A percentile compares a stretch with the other conserved stretches of the same genome.
These are phyloP conservation scores for Paraurostyla sp. DNA, from an alignment of 73 alveolate species.

Conservation along the genomic window DNA sequence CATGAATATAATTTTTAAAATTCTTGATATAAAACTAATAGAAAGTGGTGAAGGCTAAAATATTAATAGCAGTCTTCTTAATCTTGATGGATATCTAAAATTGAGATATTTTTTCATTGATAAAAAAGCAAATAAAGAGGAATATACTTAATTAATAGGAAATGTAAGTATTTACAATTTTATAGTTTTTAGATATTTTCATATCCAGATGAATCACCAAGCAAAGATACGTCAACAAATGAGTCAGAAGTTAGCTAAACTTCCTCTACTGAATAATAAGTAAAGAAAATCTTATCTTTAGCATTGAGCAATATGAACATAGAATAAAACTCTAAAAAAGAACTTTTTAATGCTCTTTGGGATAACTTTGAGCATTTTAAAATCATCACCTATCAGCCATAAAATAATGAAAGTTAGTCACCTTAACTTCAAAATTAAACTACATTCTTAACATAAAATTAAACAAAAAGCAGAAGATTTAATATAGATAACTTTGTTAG, in stretches of 20 bases:
- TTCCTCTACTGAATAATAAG: neutral
- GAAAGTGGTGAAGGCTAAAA: neutral
- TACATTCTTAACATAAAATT: neutral
- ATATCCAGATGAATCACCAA: neutral
- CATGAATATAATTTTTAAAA: neutral
- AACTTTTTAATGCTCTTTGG: conserved; percentile 3
- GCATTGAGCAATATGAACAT: conserved; percentile 28
- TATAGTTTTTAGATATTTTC: neutral
- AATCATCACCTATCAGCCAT: neutral
- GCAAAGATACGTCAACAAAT: neutral
- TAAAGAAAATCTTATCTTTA: neutral
- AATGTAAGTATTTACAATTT: conserved; percentile 1
- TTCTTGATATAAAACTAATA: neutral
- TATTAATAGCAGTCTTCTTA: neutral
- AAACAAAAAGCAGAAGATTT: neutral
- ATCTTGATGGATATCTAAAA: neutral
- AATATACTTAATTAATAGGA: neutral
- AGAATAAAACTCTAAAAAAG: neutral
- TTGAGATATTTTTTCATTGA: conserved; percentile 15
- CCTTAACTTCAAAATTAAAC: neutral
- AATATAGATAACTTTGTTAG: neutral
- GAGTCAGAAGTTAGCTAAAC: neutral
- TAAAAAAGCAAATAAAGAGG: conserved; percentile 16
- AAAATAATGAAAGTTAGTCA: neutral
- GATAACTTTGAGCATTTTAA: conserved; percentile 24